Evolutionary conservation across 331 rosid genomes (phyloP).

Genomic region (Malus hybrid): DNA sequence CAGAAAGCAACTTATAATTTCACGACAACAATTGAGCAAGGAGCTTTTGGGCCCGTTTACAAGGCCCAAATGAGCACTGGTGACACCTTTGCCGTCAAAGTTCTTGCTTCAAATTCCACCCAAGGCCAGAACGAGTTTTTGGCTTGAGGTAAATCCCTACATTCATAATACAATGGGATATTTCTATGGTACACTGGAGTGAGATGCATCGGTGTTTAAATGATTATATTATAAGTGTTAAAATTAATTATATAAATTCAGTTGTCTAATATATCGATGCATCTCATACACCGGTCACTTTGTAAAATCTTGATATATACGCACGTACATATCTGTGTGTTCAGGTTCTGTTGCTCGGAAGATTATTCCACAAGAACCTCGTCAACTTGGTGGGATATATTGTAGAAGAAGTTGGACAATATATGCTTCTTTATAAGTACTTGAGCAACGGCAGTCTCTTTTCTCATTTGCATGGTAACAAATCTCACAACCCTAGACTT

Average conservation of each 20-base stretch:
- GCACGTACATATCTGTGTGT: background rate
- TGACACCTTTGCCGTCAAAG: conserved; percentile 2
- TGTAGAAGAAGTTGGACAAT: conserved; percentile 1
- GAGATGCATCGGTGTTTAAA: background rate
- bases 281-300: no score
- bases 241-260: no score
- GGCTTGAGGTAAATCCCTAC: background rate
- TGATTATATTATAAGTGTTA: background rate
- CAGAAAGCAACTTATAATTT: background rate
- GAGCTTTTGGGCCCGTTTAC: background rate
- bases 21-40: background rate
- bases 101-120: background rate
- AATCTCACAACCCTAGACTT: background rate
- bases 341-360: conserved; percentile 7
- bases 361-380: conserved; percentile 6
- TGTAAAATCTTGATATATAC: no score
- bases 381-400: conserved; percentile 1
- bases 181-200: no score
- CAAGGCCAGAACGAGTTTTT: conserved; percentile 4
- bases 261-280: background rate
- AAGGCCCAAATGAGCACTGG: conserved; percentile 10
- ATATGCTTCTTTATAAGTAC: conserved; percentile 11
- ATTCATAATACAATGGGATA: background rate
- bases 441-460: conserved; percentile 3
- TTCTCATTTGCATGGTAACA: conserved; percentile 9